phyloP scores from a whole-genome alignment of 768 basidiomycete species.

The Mrakia gelida region DNA sequence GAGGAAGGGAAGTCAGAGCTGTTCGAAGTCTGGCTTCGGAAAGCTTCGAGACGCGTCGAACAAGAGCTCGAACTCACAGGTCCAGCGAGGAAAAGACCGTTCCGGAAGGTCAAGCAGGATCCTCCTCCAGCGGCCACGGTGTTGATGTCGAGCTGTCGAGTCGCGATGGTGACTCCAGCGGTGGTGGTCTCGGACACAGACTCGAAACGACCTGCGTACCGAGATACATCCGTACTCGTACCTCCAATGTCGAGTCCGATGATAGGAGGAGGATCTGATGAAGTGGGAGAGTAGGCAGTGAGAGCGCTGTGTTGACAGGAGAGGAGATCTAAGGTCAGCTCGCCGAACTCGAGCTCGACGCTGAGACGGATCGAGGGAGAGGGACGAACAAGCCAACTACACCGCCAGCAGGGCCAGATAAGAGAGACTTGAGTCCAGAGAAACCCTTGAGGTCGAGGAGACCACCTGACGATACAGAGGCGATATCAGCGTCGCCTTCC shows the following conservation, averaged over 20 bases:
- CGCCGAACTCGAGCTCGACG: too few relatives aligned
- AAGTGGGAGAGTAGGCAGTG: background rate
- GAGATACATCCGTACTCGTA: conserved; percentile 32
- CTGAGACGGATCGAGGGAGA: too few relatives aligned
- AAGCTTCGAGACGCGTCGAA: too few relatives aligned
- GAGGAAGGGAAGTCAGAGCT: background rate
- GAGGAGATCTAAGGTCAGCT: too few relatives aligned
- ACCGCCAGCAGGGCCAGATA: conserved; percentile 38
- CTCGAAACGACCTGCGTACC: conserved; percentile 37
- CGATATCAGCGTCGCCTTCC: too few relatives aligned
- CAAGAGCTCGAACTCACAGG: conserved; percentile 20
- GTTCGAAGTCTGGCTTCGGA: too few relatives aligned
- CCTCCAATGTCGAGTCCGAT: conserved; percentile 39
- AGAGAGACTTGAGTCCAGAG: conserved; percentile 34
- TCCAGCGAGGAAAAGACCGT: conserved; percentile 37
- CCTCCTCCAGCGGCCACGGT: conserved; percentile 35
- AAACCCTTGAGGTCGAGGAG: conserved; percentile 25
- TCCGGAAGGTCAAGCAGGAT: conserved; percentile 35
- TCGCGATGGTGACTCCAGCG: conserved; percentile 22
- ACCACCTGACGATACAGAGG: background rate
- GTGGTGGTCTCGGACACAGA: conserved; percentile 29
- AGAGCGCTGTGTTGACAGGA: background rate
- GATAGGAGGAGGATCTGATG: conserved; percentile 28
- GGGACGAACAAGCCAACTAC: conserved; percentile 33
- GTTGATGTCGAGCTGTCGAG: conserved; percentile 31